Percentiles rank a stretch among this genome's conserved stretches.
phyloP scores from a whole-genome alignment of 148 eudicot genomes.

The Chenopodium berlandieri region DNA sequence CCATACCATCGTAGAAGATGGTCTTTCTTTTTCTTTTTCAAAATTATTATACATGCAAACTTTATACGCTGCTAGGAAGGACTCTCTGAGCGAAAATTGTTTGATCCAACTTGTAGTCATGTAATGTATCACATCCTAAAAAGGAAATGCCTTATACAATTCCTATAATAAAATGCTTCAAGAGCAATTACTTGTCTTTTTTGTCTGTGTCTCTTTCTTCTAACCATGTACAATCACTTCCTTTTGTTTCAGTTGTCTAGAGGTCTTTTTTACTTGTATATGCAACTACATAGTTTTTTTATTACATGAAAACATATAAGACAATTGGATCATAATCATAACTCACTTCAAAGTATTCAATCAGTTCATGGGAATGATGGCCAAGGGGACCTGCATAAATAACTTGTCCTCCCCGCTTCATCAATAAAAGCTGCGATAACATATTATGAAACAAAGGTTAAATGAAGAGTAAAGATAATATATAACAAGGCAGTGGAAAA shows the following conservation, averaged over 20 bases:
- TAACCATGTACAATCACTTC: no score
- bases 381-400: conserved; percentile 73
- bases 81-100: not conserved
- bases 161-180: not conserved
- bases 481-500: not conserved
- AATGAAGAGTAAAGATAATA: not conserved
- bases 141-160: not conserved
- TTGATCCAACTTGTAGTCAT: not conserved
- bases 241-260: not conserved
- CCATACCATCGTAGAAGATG: not conserved
- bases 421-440: conserved; percentile 54
- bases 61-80: not conserved
- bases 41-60: not conserved
- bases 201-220: not conserved
- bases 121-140: not conserved
- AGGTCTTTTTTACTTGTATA: not conserved
- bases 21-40: not conserved
- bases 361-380: conserved; percentile 46
- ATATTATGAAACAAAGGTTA: not conserved
- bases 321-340: not conserved
- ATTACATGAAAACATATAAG: not conserved
- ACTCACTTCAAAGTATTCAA: conserved; percentile 70
- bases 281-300: not conserved
- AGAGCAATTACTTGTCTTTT: not conserved
- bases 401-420: conserved; percentile 80